phyloP scores from a whole-genome alignment of 1,284 basidiomycete genomes.

The Stereum hirsutum region DNA sequence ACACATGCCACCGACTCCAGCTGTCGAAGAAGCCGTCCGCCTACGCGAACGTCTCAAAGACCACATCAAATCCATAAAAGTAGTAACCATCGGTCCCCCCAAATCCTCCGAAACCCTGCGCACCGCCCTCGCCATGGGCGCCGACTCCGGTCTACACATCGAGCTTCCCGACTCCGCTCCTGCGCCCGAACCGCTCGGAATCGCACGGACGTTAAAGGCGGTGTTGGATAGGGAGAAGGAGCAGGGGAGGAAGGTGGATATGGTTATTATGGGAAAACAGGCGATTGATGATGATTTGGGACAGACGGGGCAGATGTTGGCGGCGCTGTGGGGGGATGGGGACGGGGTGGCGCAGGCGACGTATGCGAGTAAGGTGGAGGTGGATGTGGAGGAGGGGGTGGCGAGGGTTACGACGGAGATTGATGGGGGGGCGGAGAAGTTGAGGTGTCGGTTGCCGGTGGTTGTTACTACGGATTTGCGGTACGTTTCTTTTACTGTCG shows the following conservation, averaged over 20 bases:
- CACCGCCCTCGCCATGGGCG: slow-evolving; percentile 97
- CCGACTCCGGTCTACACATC: slow-evolving; percentile 90
- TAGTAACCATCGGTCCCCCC: slow-evolving; percentile 86
- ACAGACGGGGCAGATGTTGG: slow-evolving; percentile 98
- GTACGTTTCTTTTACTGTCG: slow-evolving; percentile 37
- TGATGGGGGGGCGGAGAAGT: slow-evolving; percentile 87
- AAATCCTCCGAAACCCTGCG: slow-evolving; percentile 90
- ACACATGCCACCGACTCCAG: slow-evolving; percentile 33
- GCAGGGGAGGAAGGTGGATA: slow-evolving; percentile 47
- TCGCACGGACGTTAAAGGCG: slow-evolving; percentile 80
- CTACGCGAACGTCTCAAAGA: slow-evolving; percentile 79
- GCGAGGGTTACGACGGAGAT: slow-evolving; percentile 85
- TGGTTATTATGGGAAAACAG: slow-evolving; percentile 98
- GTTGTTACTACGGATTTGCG: slow-evolving; percentile 92
- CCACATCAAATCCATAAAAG: slow-evolving; percentile 78
- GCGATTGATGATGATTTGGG: slow-evolving; percentile 96
- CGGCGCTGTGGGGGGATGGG: slow-evolving; percentile 81
- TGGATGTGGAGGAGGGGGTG: slow-evolving; percentile 62
- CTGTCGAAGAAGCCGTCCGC: slow-evolving; percentile 95
- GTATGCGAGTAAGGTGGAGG: slow-evolving; percentile 86
- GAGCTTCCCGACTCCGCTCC: slow-evolving; percentile 69
- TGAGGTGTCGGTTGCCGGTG: slow-evolving; percentile 77
- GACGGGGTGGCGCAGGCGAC: slow-evolving; percentile 97
- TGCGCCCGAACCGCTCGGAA: slow-evolving; percentile 76
- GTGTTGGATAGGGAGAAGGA: slow-evolving; percentile 67